Base-by-base conservation (phyloP, 1,284 basidiomycete genomes). In the Salmacisia buchloeana region DNA sequence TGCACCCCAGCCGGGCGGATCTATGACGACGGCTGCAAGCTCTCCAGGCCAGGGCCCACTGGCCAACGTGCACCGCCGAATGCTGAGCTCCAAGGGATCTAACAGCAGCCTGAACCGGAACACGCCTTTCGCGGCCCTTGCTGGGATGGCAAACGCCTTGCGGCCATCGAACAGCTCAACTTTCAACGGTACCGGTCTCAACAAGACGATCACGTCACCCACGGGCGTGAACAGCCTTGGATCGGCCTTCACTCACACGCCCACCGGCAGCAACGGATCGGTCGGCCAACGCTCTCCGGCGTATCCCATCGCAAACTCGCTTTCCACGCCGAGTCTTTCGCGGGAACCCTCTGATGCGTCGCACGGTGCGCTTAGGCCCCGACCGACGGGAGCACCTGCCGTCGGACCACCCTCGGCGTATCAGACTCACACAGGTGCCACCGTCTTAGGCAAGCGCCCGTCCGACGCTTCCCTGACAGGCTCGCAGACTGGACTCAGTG, bases 41-140 rank as follows among this genome's bases (percentile, higher is more conserved):
- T 31, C 25, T 12, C 18, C 9, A 27, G 29, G 25, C 9, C 27
- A 27, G 13, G 49, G 12, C 15, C 9, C 15, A 10, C 27, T 31
- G 25, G 23, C 46, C 6, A 33, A 33, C 12, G n/a, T 31, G 29
- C 49, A 54, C 15, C 49, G 49, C 27, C 2, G 49, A 18, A 27
- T 27, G 12, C 7, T 54, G 27, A 54, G 49, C 49, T 33, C 31
- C 27, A 54, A 54, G 29, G 49, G 27, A 33, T 54, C 49, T 12
- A 54, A 54, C 27, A 29, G 49, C 27, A 54, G 49, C 49, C n/a
- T 54, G 29, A 54, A 54, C 15, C 49, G 49, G 29, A 33, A 33
- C 27, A 4, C 21, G 9, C 29, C 49, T 3, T 18, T 2, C 2
- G 25, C 49, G 9, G 27, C 49, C 12, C 29, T 54, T 15, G n/a